Evolutionary conservation across 345 rosid genomes (phyloP).

Genomic region (Citrus unshiu): DNA sequence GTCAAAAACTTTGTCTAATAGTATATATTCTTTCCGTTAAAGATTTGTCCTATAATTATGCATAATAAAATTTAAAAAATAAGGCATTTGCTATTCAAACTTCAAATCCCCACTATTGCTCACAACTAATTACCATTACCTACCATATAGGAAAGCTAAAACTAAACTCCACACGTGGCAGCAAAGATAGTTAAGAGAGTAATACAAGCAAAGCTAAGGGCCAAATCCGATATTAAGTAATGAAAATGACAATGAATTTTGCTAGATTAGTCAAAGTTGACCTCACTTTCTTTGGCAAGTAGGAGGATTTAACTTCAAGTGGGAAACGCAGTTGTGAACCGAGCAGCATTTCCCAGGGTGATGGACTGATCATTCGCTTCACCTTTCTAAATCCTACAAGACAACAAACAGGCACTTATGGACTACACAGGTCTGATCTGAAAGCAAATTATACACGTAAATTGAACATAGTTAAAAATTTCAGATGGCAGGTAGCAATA

Average conservation of each 20-base stretch:
- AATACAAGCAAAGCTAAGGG: not conserved
- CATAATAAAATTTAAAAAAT: not conserved
- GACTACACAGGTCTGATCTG: not conserved
- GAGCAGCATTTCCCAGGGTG: not conserved
- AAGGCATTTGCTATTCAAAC: not conserved
- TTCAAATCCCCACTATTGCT: not conserved
- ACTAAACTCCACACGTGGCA: not conserved
- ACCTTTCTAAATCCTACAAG: not conserved
- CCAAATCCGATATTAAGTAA: not conserved
- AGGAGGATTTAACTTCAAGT: not conserved
- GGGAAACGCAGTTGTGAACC: not conserved
- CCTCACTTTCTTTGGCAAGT: not conserved
- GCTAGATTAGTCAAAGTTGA: not conserved
- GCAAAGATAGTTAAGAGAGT: not conserved
- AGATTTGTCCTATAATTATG: conserved; percentile 7
- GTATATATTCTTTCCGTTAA: conserved; percentile 13
- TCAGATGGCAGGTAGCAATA: not conserved
- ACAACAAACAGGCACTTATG: not conserved
- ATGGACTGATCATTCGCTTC: not conserved
- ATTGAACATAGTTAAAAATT: not conserved
- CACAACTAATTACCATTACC: not conserved
- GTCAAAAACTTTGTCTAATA: conserved; percentile 4
- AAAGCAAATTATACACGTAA: not conserved
- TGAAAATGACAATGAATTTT: not conserved
- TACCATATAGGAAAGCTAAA: not conserved